These are phyloP conservation scores for Diaporthe sp. DNA, from an alignment of 2,329 filamentous ascomycete genomes.

Conservation along the genomic window DNA sequence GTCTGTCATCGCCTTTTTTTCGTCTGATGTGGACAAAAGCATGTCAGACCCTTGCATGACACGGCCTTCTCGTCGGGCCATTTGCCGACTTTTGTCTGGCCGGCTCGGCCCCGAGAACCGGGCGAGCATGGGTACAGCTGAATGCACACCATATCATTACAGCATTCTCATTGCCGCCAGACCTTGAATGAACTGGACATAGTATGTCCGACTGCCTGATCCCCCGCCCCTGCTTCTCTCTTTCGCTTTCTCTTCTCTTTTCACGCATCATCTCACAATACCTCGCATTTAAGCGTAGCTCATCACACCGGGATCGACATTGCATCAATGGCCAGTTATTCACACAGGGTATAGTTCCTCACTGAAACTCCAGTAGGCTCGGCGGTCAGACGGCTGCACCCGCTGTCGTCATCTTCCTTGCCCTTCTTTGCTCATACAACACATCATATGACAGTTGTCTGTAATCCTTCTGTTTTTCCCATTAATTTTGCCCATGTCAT, in stretches of 20 bases:
- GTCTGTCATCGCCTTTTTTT: not conserved
- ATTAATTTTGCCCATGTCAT: not conserved
- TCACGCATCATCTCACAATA: not conserved
- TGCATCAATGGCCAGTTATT: conserved; percentile 16
- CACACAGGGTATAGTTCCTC: conserved; percentile 4
- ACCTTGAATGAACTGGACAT: no score
- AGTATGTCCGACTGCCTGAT: not conserved
- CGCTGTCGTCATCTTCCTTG: conserved; percentile 19
- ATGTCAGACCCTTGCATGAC: not conserved
- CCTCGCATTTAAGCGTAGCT: conserved; percentile 7
- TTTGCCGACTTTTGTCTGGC: not conserved
- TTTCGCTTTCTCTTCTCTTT: not conserved
- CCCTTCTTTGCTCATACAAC: not conserved
- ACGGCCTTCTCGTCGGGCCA: not conserved
- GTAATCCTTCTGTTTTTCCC: not conserved
- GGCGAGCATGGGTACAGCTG: not conserved
- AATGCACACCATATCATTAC: not conserved
- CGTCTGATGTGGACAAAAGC: not conserved
- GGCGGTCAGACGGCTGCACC: conserved; percentile 21
- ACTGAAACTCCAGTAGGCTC: conserved; percentile 12
- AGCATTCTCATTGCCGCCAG: not conserved
- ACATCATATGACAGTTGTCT: not conserved
- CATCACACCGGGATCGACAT: conserved; percentile 25
- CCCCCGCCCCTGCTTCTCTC: not conserved
- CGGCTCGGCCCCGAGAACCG: conserved; percentile 12